These are phyloP conservation scores for Boechera retrofracta DNA, from an alignment of 345 rosid genomes.

Conservation along the genomic window DNA sequence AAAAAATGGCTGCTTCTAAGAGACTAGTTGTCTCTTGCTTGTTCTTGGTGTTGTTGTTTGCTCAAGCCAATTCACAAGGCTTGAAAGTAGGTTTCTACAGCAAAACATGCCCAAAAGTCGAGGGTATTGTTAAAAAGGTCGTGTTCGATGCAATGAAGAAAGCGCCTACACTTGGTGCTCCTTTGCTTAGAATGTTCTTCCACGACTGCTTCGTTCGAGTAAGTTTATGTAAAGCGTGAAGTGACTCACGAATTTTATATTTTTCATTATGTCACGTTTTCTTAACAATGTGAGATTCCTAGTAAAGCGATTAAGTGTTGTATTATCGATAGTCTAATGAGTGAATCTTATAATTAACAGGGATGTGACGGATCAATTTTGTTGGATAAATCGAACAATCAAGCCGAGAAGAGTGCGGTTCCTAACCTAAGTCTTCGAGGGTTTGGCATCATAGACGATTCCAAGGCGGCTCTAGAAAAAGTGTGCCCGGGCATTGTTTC, in stretches of 20 bases:
- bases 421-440: slow-evolving; percentile 62
- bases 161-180: slow-evolving; percentile 51
- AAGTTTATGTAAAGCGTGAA: slow-evolving; percentile 10
- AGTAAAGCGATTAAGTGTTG: not conserved
- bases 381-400: slow-evolving; percentile 48
- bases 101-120: slow-evolving; percentile 48
- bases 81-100: slow-evolving; percentile 51
- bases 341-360: slow-evolving; percentile 40
- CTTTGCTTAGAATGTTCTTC: slow-evolving; percentile 66
- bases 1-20: slow-evolving; percentile 34
- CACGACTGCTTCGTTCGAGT: slow-evolving; percentile 76
- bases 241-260: not conserved
- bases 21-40: slow-evolving; percentile 31
- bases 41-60: slow-evolving; percentile 36
- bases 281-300: not conserved
- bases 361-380: slow-evolving; percentile 78
- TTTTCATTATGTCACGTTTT: not conserved
- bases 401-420: slow-evolving; percentile 56
- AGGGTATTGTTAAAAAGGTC: slow-evolving; percentile 46
- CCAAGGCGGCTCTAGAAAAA: slow-evolving; percentile 58
- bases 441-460: slow-evolving; percentile 60
- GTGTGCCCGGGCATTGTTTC: slow-evolving; percentile 69
- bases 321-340: slow-evolving; percentile 9
- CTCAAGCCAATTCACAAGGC: slow-evolving; percentile 36
- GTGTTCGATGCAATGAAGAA: slow-evolving; percentile 46